phyloP scores from a whole-genome alignment of 306 rosid genomes.

The Cucurbita ficifolia region DNA sequence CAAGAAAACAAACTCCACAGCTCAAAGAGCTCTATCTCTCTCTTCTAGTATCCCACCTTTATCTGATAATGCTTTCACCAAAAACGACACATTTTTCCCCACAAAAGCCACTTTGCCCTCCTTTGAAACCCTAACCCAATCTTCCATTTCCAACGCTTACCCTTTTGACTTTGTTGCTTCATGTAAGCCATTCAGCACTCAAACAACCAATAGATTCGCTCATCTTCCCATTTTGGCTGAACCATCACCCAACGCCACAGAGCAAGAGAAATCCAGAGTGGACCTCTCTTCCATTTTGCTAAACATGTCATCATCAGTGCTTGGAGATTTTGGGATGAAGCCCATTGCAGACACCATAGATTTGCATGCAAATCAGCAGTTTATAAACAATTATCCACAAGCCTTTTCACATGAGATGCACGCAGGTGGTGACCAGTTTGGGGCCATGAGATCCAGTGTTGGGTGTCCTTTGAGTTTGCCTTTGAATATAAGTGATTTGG shows the following conservation, averaged over 20 bases:
- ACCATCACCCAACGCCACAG: background rate
- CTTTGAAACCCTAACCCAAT: background rate
- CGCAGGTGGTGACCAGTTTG: background rate
- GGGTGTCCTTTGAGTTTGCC: background rate
- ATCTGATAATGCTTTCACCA: background rate
- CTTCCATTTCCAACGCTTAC: constrained; percentile 2
- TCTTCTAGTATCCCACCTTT: constrained; percentile 13
- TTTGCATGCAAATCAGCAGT: constrained; percentile 6
- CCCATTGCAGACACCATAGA: constrained; percentile 27
- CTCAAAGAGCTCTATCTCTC: constrained; percentile 68
- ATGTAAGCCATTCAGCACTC: background rate
- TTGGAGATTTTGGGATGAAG: constrained; percentile 8
- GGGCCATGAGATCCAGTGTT: background rate
- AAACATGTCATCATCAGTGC: constrained; percentile 57
- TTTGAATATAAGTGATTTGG: background rate
- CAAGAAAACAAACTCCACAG: constrained; percentile 72
- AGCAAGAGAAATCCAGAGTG: background rate
- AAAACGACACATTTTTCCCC: background rate
- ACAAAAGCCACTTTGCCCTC: background rate
- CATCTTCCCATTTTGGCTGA: constrained; percentile 2
- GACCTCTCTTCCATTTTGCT: constrained; percentile 55
- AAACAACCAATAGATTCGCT: background rate
- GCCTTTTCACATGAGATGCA: background rate
- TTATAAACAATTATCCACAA: background rate
- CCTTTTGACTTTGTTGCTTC: constrained; percentile 7